phyloP scores from a whole-genome alignment of 192 early-diverging fungal species.

The Coemansia sp. region DNA sequence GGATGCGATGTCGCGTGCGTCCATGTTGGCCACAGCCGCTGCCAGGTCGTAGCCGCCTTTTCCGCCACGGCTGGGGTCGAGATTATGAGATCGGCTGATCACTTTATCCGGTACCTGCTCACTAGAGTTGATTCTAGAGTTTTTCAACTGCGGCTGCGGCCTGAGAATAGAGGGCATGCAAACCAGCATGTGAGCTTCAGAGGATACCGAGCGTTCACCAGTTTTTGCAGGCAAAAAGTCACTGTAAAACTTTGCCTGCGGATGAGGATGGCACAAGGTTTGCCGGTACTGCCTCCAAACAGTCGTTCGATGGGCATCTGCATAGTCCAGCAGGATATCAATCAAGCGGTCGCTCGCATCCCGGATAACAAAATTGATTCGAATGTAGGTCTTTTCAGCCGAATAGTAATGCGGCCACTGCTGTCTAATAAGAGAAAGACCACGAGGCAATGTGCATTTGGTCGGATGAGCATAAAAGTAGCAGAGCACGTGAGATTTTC shows the following conservation, averaged over 20 bases:
- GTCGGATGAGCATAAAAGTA: conserved; percentile 24
- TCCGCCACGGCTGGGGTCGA: conserved; percentile 10
- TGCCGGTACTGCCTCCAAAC: conserved; percentile 37
- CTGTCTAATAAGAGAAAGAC: conserved; percentile 16
- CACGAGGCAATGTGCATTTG: background rate
- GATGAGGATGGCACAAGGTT: conserved; percentile 15
- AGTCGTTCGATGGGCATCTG: conserved; percentile 1
- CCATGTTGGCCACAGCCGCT: conserved; percentile 14
- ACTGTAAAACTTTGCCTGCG: conserved; percentile 23
- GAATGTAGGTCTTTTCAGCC: conserved; percentile 13
- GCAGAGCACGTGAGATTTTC: conserved; percentile 14
- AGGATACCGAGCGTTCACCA: background rate
- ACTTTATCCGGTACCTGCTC: background rate
- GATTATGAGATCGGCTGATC: background rate
- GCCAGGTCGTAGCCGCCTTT: conserved; percentile 36
- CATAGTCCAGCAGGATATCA: conserved; percentile 16
- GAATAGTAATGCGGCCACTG: conserved; percentile 21
- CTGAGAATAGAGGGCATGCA: background rate
- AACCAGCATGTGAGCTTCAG: background rate
- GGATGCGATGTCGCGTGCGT: background rate
- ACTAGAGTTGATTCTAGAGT: background rate
- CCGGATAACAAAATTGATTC: conserved; percentile 25
- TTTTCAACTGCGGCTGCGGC: background rate
- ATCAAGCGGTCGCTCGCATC: background rate
- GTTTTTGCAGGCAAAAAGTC: conserved; percentile 18